Base-by-base conservation (phyloP, 176 grass and related monocot species). In the Bromus sterilis region DNA sequence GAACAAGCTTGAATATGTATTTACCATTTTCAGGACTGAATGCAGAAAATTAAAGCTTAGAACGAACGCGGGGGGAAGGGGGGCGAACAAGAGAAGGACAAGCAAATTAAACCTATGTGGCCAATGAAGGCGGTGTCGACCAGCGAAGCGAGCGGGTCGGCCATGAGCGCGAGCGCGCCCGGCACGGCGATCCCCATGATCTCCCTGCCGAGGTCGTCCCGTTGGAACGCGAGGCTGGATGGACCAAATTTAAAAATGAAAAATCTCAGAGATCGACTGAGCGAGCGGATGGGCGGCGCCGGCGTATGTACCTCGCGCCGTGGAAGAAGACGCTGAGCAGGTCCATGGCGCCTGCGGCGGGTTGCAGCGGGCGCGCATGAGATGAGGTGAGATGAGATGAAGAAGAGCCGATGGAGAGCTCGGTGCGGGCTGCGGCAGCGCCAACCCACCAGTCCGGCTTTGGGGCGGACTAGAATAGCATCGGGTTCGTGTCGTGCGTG, bases 41-140 rank as follows among this genome's bases (percentile, higher is more conserved):
- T 7, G 48, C 16, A 51, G 20, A 21, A 51, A 51, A 21, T 6
- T 20, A 53, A 2, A 53, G 18, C 48, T 51, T 51, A n/a, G n/a
- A n/a, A n/a, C n/a, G n/a, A n/a, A n/a, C n/a, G n/a, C n/a, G n/a
- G n/a, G n/a, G 4, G 15, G 4, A 42, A 40, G 4, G 1, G 70
- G 36, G 12, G 8, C 2, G 39, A 11, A 9, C 12, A 40, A 55
- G n/a, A 9, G 10, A 78, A 74, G 35, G 31, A 25, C 2, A 21
- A 56, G 25, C 68, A 68, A 26, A 34, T 15, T 56, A 67, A 40
- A 97, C 94, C 94, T 55, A 94, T 93, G 51, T 90, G 94, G 65
- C 91, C 91, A 11, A 97, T 89, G 65, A 97, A 97, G 55, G 91
- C 94, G 29, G 94, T 97, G 75, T 97, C 94, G 1, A 94, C 87